Base-by-base conservation (phyloP, 2,329 filamentous ascomycete species). In the Alternaria viburni region DNA sequence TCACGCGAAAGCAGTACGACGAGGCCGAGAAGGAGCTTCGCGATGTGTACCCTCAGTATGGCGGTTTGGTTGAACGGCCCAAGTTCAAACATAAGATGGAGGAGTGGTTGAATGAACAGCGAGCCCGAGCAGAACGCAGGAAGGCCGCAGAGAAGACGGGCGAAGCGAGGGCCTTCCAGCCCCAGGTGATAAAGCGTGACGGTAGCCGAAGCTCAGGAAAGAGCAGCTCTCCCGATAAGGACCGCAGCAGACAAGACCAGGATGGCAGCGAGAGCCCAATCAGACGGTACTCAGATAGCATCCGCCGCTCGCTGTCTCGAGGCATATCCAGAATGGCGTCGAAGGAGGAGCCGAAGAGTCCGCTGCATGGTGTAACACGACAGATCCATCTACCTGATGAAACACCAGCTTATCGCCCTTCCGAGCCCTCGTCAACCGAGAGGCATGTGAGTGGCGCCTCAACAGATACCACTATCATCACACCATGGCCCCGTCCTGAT, bases 11-110 rank as follows among this genome's bases (percentile, higher is more conserved):
- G 43, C 64, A 74, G n/a, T 74, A 72, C 47, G 70, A 70, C 4
- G 70, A 73, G 4, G 45, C 72, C 1, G 74, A 78, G 60, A 69
- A 62, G 19, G 77, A 78, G 51, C 58, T 78, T 25, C 71, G 74
- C 9, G 49, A 64, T 21, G 69, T 74, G 4, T 76, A 74, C 44
- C 72, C 74, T 10, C 71, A 75, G 45, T 79, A 76, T 32, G 77
- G 77, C 28, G 68, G 71, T 19, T 50, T 78, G 2, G 66, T 78
- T 19, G 76, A 78, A 64, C 73, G 73, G 1, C 75, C 76, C 4
- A 74, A 69, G 44, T 72, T 71, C 52, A 77, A 74, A 51, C 64
- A 67, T 46, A 69, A 65, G 44, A 68, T 77, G 61, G 62, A 66
- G 7, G 74, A 72, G n/a, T 79, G 73, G 72, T 41, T 79, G 4